phyloP scores from a whole-genome alignment of 495 filamentous ascomycete species.

The Letharia columbiana region DNA sequence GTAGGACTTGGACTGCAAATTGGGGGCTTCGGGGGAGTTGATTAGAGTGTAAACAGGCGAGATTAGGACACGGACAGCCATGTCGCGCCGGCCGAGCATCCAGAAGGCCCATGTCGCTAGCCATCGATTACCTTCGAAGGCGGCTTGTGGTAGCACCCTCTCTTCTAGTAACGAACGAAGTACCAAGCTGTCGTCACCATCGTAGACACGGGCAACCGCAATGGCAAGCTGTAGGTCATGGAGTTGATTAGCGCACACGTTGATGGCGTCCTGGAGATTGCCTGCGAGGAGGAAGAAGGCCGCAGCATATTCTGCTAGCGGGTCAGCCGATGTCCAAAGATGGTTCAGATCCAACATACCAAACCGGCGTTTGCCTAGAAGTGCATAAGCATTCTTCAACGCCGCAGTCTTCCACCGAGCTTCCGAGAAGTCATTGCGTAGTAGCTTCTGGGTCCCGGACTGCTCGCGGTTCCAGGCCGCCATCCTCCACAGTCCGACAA shows the following conservation, averaged over 20 bases:
- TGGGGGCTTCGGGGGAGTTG: conserved; percentile 42
- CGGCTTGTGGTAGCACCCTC: conserved; percentile 67
- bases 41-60: conserved; percentile 67
- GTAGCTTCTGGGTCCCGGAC: conserved; percentile 58
- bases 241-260: conserved; percentile 74
- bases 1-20: conserved; percentile 65
- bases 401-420: conserved; percentile 82
- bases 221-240: conserved; percentile 87
- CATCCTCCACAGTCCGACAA: conserved; percentile 94
- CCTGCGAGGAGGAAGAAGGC: conserved; percentile 93
- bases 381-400: conserved; percentile 93
- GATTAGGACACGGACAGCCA: conserved; percentile 79
- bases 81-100: conserved; percentile 75
- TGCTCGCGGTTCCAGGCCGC: conserved; percentile 87
- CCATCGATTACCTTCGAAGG: conserved; percentile 81
- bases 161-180: conserved; percentile 68
- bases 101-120: conserved; percentile 93
- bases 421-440: conserved; percentile 83
- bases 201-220: conserved; percentile 78
- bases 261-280: conserved; percentile 72
- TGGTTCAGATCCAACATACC: background rate
- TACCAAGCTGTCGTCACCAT: conserved; percentile 73
- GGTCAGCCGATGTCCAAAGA: background rate
- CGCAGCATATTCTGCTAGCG: conserved; percentile 66
- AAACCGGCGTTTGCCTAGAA: conserved; percentile 85